A percentile compares a stretch with the other conserved stretches of the same genome.
Conservation (phyloP, 2,329 filamentous ascomycete species). For the Colletotrichum paranaense region DNA sequence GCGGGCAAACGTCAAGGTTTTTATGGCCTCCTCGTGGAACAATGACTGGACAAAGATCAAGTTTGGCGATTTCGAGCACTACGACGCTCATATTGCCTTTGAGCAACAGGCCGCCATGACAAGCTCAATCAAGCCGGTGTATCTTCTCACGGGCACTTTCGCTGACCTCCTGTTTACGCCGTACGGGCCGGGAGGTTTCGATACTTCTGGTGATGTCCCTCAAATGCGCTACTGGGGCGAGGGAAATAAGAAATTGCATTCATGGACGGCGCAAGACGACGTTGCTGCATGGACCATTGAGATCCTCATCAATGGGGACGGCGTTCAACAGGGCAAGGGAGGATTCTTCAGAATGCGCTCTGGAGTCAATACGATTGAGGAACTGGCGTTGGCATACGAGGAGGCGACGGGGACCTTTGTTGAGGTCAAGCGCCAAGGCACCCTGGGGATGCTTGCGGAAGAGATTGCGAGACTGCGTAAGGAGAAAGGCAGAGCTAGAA, state of each 20-base stretch:
- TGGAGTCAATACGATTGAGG: slow-evolving; percentile 16
- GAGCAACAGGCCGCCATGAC: slow-evolving; percentile 43
- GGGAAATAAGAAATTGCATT: slow-evolving; percentile 9
- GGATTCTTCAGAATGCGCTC: slow-evolving; percentile 28
- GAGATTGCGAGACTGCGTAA: neutral
- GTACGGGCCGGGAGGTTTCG: slow-evolving; percentile 12
- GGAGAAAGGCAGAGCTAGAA: slow-evolving; percentile 1
- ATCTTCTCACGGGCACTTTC: slow-evolving; percentile 44
- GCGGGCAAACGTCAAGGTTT: slow-evolving; percentile 45
- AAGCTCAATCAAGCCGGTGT: slow-evolving; percentile 43
- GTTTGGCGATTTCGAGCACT: slow-evolving; percentile 45
- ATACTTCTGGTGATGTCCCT: neutral
- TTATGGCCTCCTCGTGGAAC: slow-evolving; percentile 46
- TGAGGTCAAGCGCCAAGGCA: slow-evolving; percentile 11
- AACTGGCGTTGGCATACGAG: slow-evolving; percentile 17
- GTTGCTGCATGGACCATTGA: slow-evolving; percentile 26
- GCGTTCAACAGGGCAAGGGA: slow-evolving; percentile 21
- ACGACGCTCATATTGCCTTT: slow-evolving; percentile 48
- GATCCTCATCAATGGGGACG: slow-evolving; percentile 18
- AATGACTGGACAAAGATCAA: slow-evolving; percentile 44
- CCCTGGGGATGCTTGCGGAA: slow-evolving; percentile 10
- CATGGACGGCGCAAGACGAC: slow-evolving; percentile 19
- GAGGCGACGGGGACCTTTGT: slow-evolving; percentile 15
- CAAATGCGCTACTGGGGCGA: slow-evolving; percentile 17
- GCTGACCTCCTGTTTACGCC: slow-evolving; percentile 40